phyloP scores from a whole-genome alignment of 768 basidiomycete species.

The Coprinopsis marcescibilis region DNA sequence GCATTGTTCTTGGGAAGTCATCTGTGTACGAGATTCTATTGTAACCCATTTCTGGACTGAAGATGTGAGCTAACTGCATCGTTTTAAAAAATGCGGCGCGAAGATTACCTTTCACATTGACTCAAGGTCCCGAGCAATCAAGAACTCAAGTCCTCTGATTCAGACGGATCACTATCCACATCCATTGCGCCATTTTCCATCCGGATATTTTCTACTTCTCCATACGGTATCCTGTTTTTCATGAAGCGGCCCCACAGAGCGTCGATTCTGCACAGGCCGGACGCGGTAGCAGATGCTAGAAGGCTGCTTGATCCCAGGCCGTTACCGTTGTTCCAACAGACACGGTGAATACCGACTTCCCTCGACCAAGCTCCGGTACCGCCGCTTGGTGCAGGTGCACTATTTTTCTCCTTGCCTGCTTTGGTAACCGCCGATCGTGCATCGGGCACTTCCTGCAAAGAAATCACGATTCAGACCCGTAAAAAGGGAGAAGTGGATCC shows the following conservation, averaged over 20 bases:
- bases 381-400: conserved; percentile 22
- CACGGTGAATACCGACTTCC: conserved; percentile 72
- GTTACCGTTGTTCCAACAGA: conserved; percentile 74
- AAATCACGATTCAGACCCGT: conserved; percentile 4
- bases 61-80: no score
- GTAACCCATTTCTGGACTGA: no score
- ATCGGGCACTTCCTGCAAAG: conserved; percentile 53
- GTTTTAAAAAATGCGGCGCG: no score
- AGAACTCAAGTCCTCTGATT: no score
- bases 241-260: conserved; percentile 72
- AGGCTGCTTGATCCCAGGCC: conserved; percentile 56
- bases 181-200: conserved; percentile 47
- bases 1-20: no score
- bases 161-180: conserved; percentile 22
- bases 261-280: conserved; percentile 85
- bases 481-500: neutral
- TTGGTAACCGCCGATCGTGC: conserved; percentile 31
- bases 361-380: conserved; percentile 73
- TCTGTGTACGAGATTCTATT: no score
- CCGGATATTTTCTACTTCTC: conserved; percentile 54
- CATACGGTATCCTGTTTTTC: conserved; percentile 61
- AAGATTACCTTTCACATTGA: no score
- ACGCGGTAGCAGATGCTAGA: conserved; percentile 75
- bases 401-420: conserved; percentile 21
- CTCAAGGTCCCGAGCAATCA: no score